Percentiles rank a stretch among this genome's conserved stretches.
phyloP scores from a whole-genome alignment of 345 rosid species.

The Euphorbia pulcherrima region DNA sequence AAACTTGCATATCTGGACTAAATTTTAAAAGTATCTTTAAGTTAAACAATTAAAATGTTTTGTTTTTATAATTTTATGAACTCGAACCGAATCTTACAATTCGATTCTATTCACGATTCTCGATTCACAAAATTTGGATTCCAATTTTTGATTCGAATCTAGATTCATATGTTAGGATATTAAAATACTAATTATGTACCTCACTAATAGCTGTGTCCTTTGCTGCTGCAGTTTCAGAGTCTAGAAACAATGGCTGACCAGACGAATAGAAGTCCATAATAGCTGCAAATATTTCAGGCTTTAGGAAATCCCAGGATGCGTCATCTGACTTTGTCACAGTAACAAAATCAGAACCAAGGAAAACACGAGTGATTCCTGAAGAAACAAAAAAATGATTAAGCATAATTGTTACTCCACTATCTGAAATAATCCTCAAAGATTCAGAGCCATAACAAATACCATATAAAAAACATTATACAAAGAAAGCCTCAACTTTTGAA shows the following conservation, averaged over 20 bases:
- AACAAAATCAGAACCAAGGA: slow-evolving; percentile 86
- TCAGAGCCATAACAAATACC: neutral
- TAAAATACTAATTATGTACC: slow-evolving; percentile 29
- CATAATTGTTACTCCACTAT: neutral
- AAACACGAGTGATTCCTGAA: slow-evolving; percentile 73
- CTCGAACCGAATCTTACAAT: too few relatives aligned
- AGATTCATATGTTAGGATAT: too few relatives aligned
- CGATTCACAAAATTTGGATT: too few relatives aligned
- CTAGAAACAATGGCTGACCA: slow-evolving; percentile 77
- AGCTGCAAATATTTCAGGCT: slow-evolving; percentile 88
- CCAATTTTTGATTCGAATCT: too few relatives aligned
- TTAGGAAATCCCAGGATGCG: slow-evolving; percentile 71
- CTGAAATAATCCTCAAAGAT: neutral
- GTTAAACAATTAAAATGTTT: too few relatives aligned
- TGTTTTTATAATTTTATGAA: too few relatives aligned
- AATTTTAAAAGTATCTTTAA: too few relatives aligned
- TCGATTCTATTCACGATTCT: too few relatives aligned
- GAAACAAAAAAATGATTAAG: slow-evolving; percentile 14
- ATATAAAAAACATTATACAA: neutral
- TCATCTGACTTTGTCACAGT: slow-evolving; percentile 90
- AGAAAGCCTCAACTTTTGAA: neutral
- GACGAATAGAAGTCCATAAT: slow-evolving; percentile 95
- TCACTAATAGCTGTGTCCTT: slow-evolving; percentile 85
- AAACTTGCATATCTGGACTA: too few relatives aligned
- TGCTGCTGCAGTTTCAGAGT: slow-evolving; percentile 61